Evolutionary conservation across 768 basidiomycete genomes (phyloP), one percentile per base, ranked within the genome.

Genomic region (Hysterangium stoloniferum): DNA sequence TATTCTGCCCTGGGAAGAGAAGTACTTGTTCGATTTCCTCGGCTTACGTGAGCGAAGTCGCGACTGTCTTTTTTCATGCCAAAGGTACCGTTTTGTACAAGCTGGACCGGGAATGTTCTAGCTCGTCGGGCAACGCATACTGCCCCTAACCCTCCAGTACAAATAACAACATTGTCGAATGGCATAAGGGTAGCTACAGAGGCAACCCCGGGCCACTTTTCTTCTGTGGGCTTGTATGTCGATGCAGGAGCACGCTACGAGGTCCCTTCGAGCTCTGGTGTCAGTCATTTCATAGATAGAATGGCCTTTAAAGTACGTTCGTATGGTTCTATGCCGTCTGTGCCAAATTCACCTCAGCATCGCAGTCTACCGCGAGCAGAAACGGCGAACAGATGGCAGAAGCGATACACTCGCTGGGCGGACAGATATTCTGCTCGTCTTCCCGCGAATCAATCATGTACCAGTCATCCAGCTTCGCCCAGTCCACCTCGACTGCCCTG

Each of bases 371-470:
- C 27, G 65, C 67, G 15, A 75, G 76, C 22, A 79, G 86, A 49
- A 76, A 86, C 1, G 80, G 80, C 44, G 80, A 78, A 19, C 76
- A 86, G 56, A 94, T 97, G 85, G 77, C 83, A 4, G 70, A 71
- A 3, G 84, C 85, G 33, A 84, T 95, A 60, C 83, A 91, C 62
- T 74, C 75, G 3, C 75, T 95, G 29, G 94, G 95, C 34, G 91
- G 92, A 13, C 91, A 95, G 68, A 92, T 98, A 52, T 74, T 86
- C 66, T 92, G 87, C 61, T 84, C 91, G 15, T 88, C 91, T 15
- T 85, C 91, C 2, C 76, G 96, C 40, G 96, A 99, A 65, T 79
- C 90, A 19, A 92, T 97, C 62, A 90, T 96, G 86, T 99, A 98
- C 64, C 96, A 98, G 67, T 95, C 95, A 9, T 90, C 92, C 33